phyloP scores from a whole-genome alignment of 768 basidiomycete species.

The Auricularia sp. region DNA sequence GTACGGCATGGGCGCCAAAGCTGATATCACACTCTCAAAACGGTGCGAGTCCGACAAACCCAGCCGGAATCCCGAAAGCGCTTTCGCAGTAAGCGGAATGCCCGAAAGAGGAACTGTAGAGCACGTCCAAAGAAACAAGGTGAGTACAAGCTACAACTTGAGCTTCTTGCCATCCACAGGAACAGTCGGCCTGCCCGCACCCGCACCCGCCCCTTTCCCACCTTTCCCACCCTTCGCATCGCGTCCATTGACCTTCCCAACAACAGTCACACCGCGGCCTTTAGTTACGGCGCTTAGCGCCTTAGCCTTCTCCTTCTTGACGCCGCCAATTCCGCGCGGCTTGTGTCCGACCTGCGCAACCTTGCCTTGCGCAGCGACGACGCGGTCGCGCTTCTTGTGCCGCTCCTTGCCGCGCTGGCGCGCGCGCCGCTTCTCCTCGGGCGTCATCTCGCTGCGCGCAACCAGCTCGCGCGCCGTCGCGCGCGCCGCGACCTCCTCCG shows the following conservation, averaged over 20 bases:
- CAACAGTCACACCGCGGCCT: slow-evolving; percentile 78
- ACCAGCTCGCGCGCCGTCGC: slow-evolving; percentile 44
- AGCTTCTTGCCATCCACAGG: slow-evolving; percentile 17
- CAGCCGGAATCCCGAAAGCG: no score
- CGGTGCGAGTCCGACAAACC: no score
- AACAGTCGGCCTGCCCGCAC: background rate
- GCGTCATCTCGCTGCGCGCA: slow-evolving; percentile 72
- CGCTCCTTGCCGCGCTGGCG: slow-evolving; percentile 34
- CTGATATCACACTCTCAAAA: no score
- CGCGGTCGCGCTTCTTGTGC: slow-evolving; percentile 58
- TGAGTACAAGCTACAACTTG: background rate
- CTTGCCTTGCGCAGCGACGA: slow-evolving; percentile 54
- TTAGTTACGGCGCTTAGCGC: slow-evolving; percentile 75
- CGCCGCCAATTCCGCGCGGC: slow-evolving; percentile 35
- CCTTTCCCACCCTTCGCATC: background rate
- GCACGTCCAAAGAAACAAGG: no score
- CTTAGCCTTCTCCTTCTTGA: slow-evolving; percentile 76
- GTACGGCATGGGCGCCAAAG: no score
- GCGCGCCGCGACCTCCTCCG: slow-evolving; percentile 77
- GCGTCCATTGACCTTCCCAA: slow-evolving; percentile 50
- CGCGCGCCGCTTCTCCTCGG: slow-evolving; percentile 66
- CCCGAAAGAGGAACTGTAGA: no score
- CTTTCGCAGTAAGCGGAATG: no score
- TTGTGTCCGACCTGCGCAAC: slow-evolving; percentile 38
- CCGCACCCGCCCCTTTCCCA: background rate